A percentile compares a stretch with the other conserved stretches of the same genome.
Evolutionary conservation across 78 protist species (phyloP).

Genomic region (Dictyostelium capitatum): DNA sequence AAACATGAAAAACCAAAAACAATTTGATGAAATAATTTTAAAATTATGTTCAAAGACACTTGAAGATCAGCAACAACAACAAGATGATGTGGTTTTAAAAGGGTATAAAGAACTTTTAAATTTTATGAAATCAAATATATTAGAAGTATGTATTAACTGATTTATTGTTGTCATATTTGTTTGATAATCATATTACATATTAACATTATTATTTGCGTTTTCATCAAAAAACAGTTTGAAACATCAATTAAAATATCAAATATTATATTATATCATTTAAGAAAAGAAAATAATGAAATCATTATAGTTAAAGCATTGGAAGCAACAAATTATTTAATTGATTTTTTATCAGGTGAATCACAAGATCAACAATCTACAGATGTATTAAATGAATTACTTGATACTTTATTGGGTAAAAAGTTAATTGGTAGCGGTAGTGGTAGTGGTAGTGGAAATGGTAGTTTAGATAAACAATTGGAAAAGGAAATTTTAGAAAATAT

Average conservation of each 20-base stretch:
- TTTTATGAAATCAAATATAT: not conserved
- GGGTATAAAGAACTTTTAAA: constrained; percentile 1
- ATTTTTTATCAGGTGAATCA: not conserved
- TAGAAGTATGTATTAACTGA: constrained; percentile 1
- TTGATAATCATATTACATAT: not conserved
- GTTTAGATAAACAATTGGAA: not conserved
- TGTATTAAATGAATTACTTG: not conserved
- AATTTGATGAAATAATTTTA: constrained; percentile 12
- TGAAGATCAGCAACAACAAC: not conserved
- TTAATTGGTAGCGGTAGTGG: not conserved
- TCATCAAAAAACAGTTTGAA: not conserved
- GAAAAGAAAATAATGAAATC: constrained; percentile 6
- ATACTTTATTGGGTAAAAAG: not conserved
- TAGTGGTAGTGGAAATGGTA: not conserved
- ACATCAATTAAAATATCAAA: constrained; percentile 3
- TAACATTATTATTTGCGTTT: too few species aligned
- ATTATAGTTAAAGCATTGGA: constrained; percentile 3
- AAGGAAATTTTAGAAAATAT: not conserved
- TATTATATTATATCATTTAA: not conserved
- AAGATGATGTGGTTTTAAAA: not conserved
- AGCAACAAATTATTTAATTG: not conserved
- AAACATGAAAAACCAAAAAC: not conserved
- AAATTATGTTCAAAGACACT: not conserved
- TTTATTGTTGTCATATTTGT: too few species aligned
- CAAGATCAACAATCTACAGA: not conserved